phyloP scores from a whole-genome alignment of 805 yeast species.

The Schizosaccharomyces osmophilus region DNA sequence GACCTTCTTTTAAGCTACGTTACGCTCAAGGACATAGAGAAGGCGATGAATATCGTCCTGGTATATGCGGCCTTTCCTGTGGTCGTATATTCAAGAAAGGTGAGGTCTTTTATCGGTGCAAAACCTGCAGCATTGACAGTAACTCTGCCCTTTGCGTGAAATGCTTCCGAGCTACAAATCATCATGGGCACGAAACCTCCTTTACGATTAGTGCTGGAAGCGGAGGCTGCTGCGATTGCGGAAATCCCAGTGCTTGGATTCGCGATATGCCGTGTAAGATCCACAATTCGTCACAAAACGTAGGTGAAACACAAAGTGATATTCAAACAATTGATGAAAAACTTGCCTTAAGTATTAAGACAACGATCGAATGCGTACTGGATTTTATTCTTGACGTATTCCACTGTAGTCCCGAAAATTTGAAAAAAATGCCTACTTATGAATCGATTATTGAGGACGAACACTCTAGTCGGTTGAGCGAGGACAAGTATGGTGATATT shows the following conservation, averaged over 20 bases:
- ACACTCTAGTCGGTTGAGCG: conserved; percentile 19
- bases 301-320: no score
- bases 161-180: conserved; percentile 49
- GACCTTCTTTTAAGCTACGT: neutral
- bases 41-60: neutral
- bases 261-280: neutral
- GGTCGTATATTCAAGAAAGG: conserved; percentile 49
- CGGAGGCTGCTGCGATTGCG: conserved; percentile 76
- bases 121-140: conserved; percentile 44
- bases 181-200: conserved; percentile 47
- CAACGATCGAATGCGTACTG: conserved; percentile 23
- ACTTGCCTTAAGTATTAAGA: conserved; percentile 17
- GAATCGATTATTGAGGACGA: conserved; percentile 18
- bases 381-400: conserved; percentile 39
- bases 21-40: neutral
- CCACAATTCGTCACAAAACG: neutral
- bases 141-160: conserved; percentile 60
- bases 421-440: neutral
- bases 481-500: neutral
- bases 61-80: conserved; percentile 20
- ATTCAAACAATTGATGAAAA: conserved; percentile 17
- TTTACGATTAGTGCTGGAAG: conserved; percentile 36
- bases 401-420: conserved; percentile 9
- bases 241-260: conserved; percentile 33
- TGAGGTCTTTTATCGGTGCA: conserved; percentile 58